Percentiles rank a stretch among this genome's conserved stretches.
phyloP scores from a whole-genome alignment of 2,329 filamentous ascomycete species.

The Colletotrichum spaethianum region DNA sequence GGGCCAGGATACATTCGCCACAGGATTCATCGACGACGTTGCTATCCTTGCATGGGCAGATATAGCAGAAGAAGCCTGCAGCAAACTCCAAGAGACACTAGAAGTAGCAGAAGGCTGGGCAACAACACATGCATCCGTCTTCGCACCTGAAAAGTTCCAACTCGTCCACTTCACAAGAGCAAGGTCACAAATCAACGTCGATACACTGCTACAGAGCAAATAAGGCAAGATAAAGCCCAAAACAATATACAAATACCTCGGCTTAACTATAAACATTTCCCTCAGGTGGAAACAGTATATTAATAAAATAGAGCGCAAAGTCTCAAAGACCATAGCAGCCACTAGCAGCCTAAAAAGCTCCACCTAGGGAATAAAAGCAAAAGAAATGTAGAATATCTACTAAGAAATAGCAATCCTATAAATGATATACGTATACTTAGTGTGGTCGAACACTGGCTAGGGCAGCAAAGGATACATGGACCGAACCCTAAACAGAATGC shows the following conservation, averaged over 20 bases:
- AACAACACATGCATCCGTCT: constrained; percentile 42
- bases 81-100: constrained; percentile 41
- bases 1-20: constrained; percentile 25
- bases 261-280: constrained; percentile 44
- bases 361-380: constrained; percentile 43
- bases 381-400: constrained; percentile 47
- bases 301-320: constrained; percentile 42
- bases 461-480: neutral
- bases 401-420: constrained; percentile 45
- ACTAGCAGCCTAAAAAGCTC: constrained; percentile 45
- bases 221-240: constrained; percentile 21
- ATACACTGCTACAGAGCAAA: constrained; percentile 38
- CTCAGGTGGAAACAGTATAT: constrained; percentile 45
- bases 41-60: constrained; percentile 39
- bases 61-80: constrained; percentile 38
- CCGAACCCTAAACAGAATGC: neutral
- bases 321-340: constrained; percentile 44
- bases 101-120: constrained; percentile 41
- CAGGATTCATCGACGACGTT: constrained; percentile 37
- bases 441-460: constrained; percentile 42
- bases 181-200: constrained; percentile 36
- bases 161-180: constrained; percentile 45
- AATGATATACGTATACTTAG: constrained; percentile 48
- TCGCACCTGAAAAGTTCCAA: constrained; percentile 45
- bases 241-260: constrained; percentile 43